phyloP scores from a whole-genome alignment of 768 basidiomycete genomes.

The Pulveroboletus ravenelii region DNA sequence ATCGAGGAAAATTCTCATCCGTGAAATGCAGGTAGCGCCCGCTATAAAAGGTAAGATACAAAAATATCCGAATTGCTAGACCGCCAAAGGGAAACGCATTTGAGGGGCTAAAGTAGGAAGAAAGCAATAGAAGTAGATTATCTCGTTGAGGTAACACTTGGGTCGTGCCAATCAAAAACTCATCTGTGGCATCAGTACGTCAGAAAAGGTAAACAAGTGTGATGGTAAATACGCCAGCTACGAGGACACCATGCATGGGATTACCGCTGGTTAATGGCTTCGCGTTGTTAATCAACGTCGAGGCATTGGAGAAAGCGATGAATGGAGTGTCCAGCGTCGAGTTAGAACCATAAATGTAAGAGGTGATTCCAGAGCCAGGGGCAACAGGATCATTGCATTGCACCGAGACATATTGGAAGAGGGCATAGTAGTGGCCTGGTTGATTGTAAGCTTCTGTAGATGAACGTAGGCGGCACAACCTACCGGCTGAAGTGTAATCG shows the following conservation, averaged over 20 bases:
- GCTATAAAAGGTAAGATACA: neutral
- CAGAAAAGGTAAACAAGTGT: constrained; percentile 17
- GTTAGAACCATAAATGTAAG: constrained; percentile 63
- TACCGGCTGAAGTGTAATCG: constrained; percentile 66
- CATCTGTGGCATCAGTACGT: constrained; percentile 4
- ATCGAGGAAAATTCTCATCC: neutral
- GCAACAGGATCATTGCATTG: constrained; percentile 52
- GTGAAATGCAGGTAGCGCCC: neutral
- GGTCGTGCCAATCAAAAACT: neutral
- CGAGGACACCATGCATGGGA: constrained; percentile 10
- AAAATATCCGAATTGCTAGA: neutral
- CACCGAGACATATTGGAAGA: constrained; percentile 57
- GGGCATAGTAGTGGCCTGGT: constrained; percentile 65
- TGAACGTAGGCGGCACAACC: constrained; percentile 1
- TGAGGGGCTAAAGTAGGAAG: neutral
- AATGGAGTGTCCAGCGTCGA: constrained; percentile 47
- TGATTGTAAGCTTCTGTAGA: neutral
- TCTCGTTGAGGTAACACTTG: neutral
- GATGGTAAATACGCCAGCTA: constrained; percentile 10
- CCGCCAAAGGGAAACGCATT: neutral
- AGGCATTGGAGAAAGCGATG: constrained; percentile 55
- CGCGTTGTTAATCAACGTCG: constrained; percentile 46
- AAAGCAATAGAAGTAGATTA: neutral
- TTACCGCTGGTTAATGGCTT: constrained; percentile 5
- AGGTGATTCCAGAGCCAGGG: constrained; percentile 45